A percentile compares a stretch with the other conserved stretches of the same genome.
These are phyloP conservation scores for Nannochloropsis gaditana DNA, from an alignment of 108 stramenopile species.

Conservation along the genomic window DNA sequence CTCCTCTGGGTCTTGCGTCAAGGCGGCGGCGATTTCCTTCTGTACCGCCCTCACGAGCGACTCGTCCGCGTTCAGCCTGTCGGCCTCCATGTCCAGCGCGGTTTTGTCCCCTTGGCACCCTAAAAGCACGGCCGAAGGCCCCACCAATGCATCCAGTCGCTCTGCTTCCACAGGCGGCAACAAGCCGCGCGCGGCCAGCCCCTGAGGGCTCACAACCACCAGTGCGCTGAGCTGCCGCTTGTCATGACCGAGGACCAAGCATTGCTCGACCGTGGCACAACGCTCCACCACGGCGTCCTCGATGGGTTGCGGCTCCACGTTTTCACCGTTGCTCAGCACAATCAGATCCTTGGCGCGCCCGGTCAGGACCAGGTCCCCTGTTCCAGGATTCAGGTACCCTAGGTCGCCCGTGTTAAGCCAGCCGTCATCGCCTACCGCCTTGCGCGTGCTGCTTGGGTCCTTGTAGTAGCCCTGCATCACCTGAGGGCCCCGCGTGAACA, in stretches of 20 bases:
- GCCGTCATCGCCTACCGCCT: slow-evolving; percentile 69
- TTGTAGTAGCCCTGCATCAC: slow-evolving; percentile 85
- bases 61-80: slow-evolving; percentile 52
- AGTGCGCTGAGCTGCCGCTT: slow-evolving; percentile 71
- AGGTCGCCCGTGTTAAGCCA: slow-evolving; percentile 87
- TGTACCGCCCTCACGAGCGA: slow-evolving; percentile 41
- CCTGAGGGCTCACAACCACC: slow-evolving; percentile 66
- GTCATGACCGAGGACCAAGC: slow-evolving; percentile 85
- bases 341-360: slow-evolving; percentile 85
- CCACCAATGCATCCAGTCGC: slow-evolving; percentile 34
- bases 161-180: slow-evolving; percentile 55
- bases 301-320: slow-evolving; percentile 60
- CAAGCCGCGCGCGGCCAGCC: slow-evolving; percentile 63
- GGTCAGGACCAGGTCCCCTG: slow-evolving; percentile 76
- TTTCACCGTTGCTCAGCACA: slow-evolving; percentile 82
- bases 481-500: slow-evolving; percentile 72
- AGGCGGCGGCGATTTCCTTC: slow-evolving; percentile 55
- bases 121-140: background rate
- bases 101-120: background rate
- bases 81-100: slow-evolving; percentile 41
- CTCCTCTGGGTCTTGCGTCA: background rate
- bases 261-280: slow-evolving; percentile 72
- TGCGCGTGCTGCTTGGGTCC: slow-evolving; percentile 67
- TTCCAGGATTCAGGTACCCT: slow-evolving; percentile 71
- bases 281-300: slow-evolving; percentile 56